These are phyloP conservation scores for Kwoniella shandongensis DNA, from an alignment of 768 basidiomycete species.

Conservation along the genomic window DNA sequence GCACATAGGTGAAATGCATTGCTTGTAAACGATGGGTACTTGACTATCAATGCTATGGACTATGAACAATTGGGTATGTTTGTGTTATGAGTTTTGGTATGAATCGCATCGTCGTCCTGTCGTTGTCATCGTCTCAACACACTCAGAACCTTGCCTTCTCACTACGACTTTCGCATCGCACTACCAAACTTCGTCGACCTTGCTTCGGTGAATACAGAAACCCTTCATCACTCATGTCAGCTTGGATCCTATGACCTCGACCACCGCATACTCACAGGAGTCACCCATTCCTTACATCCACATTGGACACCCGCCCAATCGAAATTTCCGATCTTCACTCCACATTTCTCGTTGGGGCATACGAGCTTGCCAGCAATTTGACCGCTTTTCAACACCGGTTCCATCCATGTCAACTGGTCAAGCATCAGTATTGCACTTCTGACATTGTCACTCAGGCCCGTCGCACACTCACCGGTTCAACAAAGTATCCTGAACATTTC, in stretches of 20 bases:
- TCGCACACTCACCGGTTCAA: constrained; percentile 74
- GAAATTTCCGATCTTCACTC: constrained; percentile 87
- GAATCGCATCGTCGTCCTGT: no score
- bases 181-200: constrained; percentile 60
- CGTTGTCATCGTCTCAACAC: no score
- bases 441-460: not conserved
- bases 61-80: not conserved
- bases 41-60: not conserved
- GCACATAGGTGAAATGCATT: no score
- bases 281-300: constrained; percentile 88
- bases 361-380: constrained; percentile 80
- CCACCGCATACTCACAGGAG: constrained; percentile 64
- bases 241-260: not conserved
- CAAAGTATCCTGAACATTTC: constrained; percentile 93
- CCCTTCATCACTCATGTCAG: constrained; percentile 53
- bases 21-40: no score
- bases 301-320: constrained; percentile 96
- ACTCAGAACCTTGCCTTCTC: no score
- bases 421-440: not conserved
- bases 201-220: constrained; percentile 61
- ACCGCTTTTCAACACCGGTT: constrained; percentile 71
- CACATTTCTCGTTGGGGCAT: constrained; percentile 90
- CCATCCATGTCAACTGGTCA: constrained; percentile 91
- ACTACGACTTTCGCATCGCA: no score
- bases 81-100: not conserved